A percentile compares a stretch with the other conserved stretches of the same genome.
These are phyloP conservation scores for Astrothelium macrocarpum DNA, from an alignment of 495 filamentous ascomycete genomes.

Conservation along the genomic window DNA sequence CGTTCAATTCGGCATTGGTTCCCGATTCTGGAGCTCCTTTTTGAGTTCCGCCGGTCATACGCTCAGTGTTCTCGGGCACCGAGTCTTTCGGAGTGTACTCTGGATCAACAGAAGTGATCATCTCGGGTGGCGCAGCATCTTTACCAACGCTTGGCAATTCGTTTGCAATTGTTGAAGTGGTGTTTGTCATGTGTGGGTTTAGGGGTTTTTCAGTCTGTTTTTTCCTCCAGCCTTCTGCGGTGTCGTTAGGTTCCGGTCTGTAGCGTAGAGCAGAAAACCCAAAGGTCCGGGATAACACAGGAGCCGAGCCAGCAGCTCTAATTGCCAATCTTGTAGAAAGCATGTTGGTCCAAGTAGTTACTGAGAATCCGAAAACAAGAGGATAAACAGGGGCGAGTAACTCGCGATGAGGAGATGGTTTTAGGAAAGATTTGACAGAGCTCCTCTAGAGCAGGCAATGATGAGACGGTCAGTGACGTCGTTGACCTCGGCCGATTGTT, in stretches of 20 bases:
- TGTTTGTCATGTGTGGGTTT: constrained; percentile 56
- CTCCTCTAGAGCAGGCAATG: background rate
- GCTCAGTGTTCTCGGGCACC: constrained; percentile 44
- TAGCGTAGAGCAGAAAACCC: constrained; percentile 31
- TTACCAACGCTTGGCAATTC: constrained; percentile 50
- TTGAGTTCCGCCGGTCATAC: constrained; percentile 54
- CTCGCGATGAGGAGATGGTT: background rate
- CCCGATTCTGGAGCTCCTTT: constrained; percentile 36
- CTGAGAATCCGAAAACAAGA: background rate
- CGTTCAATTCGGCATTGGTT: constrained; percentile 60
- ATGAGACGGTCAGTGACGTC: background rate
- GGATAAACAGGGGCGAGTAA: background rate
- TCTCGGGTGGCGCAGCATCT: constrained; percentile 50
- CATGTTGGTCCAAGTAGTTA: constrained; percentile 27
- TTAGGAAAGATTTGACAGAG: background rate
- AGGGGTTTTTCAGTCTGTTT: constrained; percentile 45
- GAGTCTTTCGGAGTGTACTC: constrained; percentile 50
- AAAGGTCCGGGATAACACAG: constrained; percentile 29
- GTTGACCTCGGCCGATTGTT: background rate
- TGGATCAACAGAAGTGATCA: constrained; percentile 47
- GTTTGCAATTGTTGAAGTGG: constrained; percentile 53
- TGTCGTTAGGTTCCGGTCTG: constrained; percentile 32
- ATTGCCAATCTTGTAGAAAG: constrained; percentile 30
- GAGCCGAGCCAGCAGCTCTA: constrained; percentile 22
- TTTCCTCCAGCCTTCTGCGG: constrained; percentile 40